Evolutionary conservation across 2,329 filamentous ascomycete genomes (phyloP), one percentile per base, ranked within the genome.

Genomic region (Aspergillus fumigatiaffinis): DNA sequence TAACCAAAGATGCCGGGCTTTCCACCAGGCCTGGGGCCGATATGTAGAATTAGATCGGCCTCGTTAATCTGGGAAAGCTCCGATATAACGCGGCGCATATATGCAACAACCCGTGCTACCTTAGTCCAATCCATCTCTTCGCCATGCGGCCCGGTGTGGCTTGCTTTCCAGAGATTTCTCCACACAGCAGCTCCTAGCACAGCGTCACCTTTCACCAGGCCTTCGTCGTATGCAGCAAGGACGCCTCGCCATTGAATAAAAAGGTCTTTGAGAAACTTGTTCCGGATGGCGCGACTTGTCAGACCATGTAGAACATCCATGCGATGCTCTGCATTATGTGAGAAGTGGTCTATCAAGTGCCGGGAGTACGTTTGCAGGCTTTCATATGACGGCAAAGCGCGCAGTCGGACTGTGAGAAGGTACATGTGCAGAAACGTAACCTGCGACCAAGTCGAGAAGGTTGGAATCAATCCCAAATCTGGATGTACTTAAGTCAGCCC

Each of bases 341-440:
- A 97, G 81, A 95, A 97, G 75, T 97, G 92, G 77, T 99, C 92
- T 50, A 94, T 85, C 61, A 99, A 82, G 77, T 96, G 90, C 69
- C 92, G 89, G 74, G 95, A 91, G 87, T 92, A 96, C 56, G 85
- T 83, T 59, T 85, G 82, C 64, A 89, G 87, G 64, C 84, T 81
- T 23, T 87, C 83, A 54, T 81, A 79, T 23, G 90, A 70, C 17
- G 74, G 87, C 66, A 97, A 85, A 73, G 87, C 87, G 63, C 94
- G 89, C 66, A 97, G 80, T 56, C 92, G 89, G 50, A 90, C 89
- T 55, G 90, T 89, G 58, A 97, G 77, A 57, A 97, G 84, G 80
- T 96, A 97, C 83, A 99, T 89, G 80, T 99, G 93, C 57, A 99
- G 83, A 82, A 96, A 96, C 38, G 92, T 94, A 48, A 97, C 88